Percentiles rank a stretch among this genome's conserved stretches.
Conservation (phyloP, 306 rosid species). For the Cicer yamashitae region DNA sequence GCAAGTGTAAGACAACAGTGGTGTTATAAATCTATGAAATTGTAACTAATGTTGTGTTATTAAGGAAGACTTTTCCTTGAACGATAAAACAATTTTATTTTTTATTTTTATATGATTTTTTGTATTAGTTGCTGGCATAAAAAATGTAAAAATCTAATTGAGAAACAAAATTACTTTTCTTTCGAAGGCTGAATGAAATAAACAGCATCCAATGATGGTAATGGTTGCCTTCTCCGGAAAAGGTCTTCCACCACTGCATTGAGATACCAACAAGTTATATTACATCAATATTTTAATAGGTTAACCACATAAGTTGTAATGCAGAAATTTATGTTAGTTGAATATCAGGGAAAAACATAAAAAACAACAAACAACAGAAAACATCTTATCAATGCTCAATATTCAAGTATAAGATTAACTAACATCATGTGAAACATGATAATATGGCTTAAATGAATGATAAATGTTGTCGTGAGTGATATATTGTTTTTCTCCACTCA, state of each 20-base stretch:
- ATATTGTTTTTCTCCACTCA: slow-evolving; percentile 1
- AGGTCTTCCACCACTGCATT: slow-evolving; percentile 96
- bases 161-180: slow-evolving; percentile 73
- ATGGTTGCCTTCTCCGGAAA: slow-evolving; percentile 91
- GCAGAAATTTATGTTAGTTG: neutral
- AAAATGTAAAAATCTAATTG: slow-evolving; percentile 17
- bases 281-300: slow-evolving; percentile 26
- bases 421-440: slow-evolving; percentile 22
- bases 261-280: slow-evolving; percentile 37
- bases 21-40: no score
- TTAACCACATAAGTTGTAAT: slow-evolving; percentile 8
- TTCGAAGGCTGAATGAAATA: slow-evolving; percentile 89
- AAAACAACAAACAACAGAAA: slow-evolving; percentile 30
- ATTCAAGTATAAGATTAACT: slow-evolving; percentile 6
- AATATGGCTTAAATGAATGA: slow-evolving; percentile 24
- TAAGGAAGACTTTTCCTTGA: neutral
- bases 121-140: neutral
- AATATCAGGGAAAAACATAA: slow-evolving; percentile 17
- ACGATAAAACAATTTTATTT: neutral
- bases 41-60: no score
- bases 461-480: slow-evolving; percentile 5
- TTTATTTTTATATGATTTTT: slow-evolving; percentile 23
- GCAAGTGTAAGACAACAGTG: no score
- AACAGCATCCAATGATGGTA: slow-evolving; percentile 93
- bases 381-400: neutral